Percentiles rank a stretch among this genome's conserved stretches.
These are phyloP conservation scores for Ophiocordyceps camponoti-rufipedis DNA, from an alignment of 2,329 filamentous ascomycete species.

Conservation along the genomic window DNA sequence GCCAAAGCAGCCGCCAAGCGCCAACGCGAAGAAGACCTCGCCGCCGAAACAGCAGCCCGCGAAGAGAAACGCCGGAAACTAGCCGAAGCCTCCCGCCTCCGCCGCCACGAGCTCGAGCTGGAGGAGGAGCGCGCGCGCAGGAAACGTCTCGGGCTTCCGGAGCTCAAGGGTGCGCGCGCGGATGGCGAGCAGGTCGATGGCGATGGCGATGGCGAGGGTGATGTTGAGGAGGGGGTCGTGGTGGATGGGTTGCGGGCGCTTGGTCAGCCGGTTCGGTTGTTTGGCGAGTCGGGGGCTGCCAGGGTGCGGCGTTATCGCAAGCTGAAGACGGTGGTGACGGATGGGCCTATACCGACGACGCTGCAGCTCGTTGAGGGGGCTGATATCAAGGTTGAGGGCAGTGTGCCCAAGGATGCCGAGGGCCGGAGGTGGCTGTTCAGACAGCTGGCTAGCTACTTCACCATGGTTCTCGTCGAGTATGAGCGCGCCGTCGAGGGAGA, in stretches of 20 bases:
- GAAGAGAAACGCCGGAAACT: constrained; percentile 70
- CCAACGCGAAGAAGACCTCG: constrained; percentile 74
- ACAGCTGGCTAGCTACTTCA: constrained; percentile 89
- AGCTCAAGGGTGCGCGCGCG: constrained; percentile 29
- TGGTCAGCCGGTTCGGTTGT: constrained; percentile 56
- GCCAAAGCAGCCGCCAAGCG: constrained; percentile 61
- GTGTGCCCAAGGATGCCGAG: constrained; percentile 42
- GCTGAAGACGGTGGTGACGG: constrained; percentile 41
- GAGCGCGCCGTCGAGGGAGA: constrained; percentile 55
- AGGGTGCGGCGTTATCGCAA: constrained; percentile 54
- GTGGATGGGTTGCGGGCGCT: constrained; percentile 47
- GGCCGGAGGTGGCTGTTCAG: constrained; percentile 58
- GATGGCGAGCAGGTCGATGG: constrained; percentile 20
- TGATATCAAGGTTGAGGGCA: constrained; percentile 66
- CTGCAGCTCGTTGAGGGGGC: constrained; percentile 63
- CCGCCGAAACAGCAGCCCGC: constrained; percentile 45
- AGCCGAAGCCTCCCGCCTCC: constrained; percentile 58
- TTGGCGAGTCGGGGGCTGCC: constrained; percentile 60
- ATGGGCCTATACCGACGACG: constrained; percentile 75
- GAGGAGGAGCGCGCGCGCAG: constrained; percentile 55
- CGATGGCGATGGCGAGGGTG: constrained; percentile 28
- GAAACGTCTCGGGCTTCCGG: constrained; percentile 64
- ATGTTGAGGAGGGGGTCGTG: constrained; percentile 45
- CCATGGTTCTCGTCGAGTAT: constrained; percentile 86
- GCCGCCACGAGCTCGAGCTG: constrained; percentile 54